Percentiles rank a stretch among this genome's conserved stretches.
Evolutionary conservation across 2,329 filamentous ascomycete species (phyloP).

Genomic region (Aspergillus viridinutans): DNA sequence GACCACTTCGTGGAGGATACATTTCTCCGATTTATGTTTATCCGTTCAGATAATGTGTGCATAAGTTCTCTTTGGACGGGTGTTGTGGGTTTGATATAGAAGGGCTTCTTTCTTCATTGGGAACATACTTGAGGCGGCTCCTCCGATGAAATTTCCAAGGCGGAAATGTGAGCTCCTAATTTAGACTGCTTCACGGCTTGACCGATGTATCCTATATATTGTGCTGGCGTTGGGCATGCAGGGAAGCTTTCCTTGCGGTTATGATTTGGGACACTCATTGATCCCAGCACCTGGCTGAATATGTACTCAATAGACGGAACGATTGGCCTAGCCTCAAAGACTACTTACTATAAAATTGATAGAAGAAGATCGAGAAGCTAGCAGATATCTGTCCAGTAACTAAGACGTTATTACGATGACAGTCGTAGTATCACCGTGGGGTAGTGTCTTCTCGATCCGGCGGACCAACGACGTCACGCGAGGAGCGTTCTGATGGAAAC

Average conservation of each 20-base stretch:
- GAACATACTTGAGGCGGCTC: slow-evolving; percentile 3
- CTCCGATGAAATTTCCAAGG: slow-evolving; percentile 1
- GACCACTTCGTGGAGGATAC: background rate
- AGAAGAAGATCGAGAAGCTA: background rate
- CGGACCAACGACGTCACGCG: slow-evolving; percentile 29
- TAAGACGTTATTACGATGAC: background rate
- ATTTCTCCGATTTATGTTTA: background rate
- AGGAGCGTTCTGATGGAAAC: background rate
- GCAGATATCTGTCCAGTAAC: background rate
- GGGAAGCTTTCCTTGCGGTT: slow-evolving; percentile 6
- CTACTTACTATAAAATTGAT: background rate
- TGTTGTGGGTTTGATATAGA: slow-evolving; percentile 1
- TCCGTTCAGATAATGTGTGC: slow-evolving; percentile 8
- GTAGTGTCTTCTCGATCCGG: background rate
- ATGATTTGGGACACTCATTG: slow-evolving; percentile 13
- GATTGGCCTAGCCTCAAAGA: background rate
- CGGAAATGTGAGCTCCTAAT: background rate
- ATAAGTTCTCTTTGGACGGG: background rate
- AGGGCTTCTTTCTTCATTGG: slow-evolving; percentile 5
- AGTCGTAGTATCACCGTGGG: background rate
- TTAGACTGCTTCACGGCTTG: slow-evolving; percentile 1
- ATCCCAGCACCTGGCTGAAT: slow-evolving; percentile 8
- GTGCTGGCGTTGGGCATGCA: slow-evolving; percentile 13
- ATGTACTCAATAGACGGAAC: slow-evolving; percentile 27
- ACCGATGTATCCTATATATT: slow-evolving; percentile 8